Evolutionary conservation across 2,329 filamentous ascomycete species (phyloP), one percentile per base, ranked within the genome.

Genomic region (Exutisphaerella laricina): DNA sequence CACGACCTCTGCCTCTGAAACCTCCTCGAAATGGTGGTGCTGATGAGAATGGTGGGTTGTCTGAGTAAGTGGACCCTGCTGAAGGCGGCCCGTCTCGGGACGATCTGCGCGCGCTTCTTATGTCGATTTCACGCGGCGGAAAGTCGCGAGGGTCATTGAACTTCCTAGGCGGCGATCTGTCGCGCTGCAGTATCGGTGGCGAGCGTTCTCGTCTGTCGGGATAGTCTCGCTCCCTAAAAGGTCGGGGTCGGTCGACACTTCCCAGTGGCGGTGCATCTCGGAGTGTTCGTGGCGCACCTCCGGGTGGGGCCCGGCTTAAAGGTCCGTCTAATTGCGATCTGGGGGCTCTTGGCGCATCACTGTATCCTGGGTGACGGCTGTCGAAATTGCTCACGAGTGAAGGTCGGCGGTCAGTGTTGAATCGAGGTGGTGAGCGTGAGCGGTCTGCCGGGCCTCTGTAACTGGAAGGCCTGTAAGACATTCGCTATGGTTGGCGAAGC

Each of bases 271-370:
- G 54, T 67, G 79, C 63, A 74, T 76, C 48, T 72, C 80, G 56
- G 72, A 78, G 44, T 25, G 50, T 55, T 21, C 56, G 51, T 38
- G 51, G 41, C 12, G 45, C 38, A 14, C 71, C 72, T 50, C 78
- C 72, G 54, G 61, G 57, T 28, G 64, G 61, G 4, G 49, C 51
- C 37, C 51, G 49, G n/a, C 61, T 60, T 39, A 69, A 64, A 36
- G 66, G 59, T 12, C 76, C 21, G 78, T 90, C 85, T 46, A 84
- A 76, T 44, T 88, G 70, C 3, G 85, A 86, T 64, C 89, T 88
- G 8, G 88, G 88, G 0, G 85, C 88, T 43, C 88, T 77, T 3
- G 88, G 88, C 2, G 85, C 82, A 50, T 94, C 86, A 33, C 53
- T 48, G 14, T 53, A 50, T 18, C 51, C 53, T 20, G 49, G 40